Evolutionary conservation across 2,329 filamentous ascomycete genomes (phyloP).

Genomic region (Echinosphaeria canescens): DNA sequence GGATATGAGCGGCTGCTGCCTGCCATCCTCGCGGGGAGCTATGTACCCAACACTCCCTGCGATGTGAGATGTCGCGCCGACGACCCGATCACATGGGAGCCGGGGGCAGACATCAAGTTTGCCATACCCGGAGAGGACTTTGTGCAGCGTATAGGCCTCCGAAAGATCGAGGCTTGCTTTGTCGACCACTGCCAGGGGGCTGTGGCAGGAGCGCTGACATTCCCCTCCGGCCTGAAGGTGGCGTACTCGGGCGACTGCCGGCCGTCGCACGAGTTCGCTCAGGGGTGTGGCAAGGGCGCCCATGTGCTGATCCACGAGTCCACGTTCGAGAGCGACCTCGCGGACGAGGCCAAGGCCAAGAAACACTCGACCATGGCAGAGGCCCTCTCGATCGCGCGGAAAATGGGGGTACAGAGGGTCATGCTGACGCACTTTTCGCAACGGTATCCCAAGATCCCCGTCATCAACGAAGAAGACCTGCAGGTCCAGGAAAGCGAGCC

Average conservation of each 20-base stretch:
- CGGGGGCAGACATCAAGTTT: background rate
- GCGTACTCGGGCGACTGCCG: conserved; percentile 92
- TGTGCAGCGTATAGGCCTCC: no score
- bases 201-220: conserved; percentile 56
- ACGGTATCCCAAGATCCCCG: conserved; percentile 60
- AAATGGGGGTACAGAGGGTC: conserved; percentile 62
- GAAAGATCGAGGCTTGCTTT: conserved; percentile 38
- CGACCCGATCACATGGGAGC: background rate
- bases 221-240: conserved; percentile 59
- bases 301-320: conserved; percentile 89
- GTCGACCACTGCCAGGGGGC: conserved; percentile 69
- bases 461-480: conserved; percentile 21
- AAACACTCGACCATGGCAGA: conserved; percentile 79
- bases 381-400: conserved; percentile 53
- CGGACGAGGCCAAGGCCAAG: conserved; percentile 62
- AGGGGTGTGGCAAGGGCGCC: conserved; percentile 42
- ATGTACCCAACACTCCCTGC: background rate
- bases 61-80: background rate
- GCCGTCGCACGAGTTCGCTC: conserved; percentile 46
- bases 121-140: no score
- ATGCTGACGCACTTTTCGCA: conserved; percentile 92
- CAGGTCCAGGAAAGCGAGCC: no score
- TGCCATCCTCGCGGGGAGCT: conserved; percentile 8
- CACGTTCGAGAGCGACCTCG: conserved; percentile 78
- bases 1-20: conserved; percentile 31